These are phyloP conservation scores for Mortierella sp. DNA, from an alignment of 371 early-diverging fungal species.

Conservation along the genomic window DNA sequence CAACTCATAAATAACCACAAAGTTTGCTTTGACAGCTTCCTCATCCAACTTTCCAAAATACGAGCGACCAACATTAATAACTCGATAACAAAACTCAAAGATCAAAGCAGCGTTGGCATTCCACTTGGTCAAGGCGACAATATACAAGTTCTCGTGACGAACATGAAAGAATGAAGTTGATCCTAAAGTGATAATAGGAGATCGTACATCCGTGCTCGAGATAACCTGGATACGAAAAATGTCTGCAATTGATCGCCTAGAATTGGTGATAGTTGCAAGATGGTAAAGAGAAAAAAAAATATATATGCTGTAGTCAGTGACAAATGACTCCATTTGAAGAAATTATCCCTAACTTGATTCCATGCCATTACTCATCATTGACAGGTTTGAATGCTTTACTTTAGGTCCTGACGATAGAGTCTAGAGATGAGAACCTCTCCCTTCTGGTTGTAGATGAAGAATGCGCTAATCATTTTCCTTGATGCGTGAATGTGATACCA, in stretches of 20 bases:
- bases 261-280: not conserved
- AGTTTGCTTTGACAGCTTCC: constrained; percentile 91
- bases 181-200: constrained; percentile 93
- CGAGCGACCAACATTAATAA: constrained; percentile 78
- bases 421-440: constrained; percentile 98
- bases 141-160: constrained; percentile 89
- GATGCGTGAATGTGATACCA: too few species aligned
- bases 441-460: constrained; percentile 96
- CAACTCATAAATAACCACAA: constrained; percentile 91
- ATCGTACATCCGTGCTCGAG: constrained; percentile 89
- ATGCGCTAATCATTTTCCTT: constrained; percentile 81
- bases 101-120: constrained; percentile 89
- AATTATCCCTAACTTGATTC: too few species aligned
- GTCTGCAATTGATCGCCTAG: constrained; percentile 93
- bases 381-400: constrained; percentile 67
- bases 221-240: constrained; percentile 97
- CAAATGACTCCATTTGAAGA: too few species aligned
- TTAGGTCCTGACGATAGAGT: constrained; percentile 93
- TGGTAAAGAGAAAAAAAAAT: not conserved
- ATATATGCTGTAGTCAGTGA: not conserved
- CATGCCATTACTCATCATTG: too few species aligned
- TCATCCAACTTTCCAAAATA: constrained; percentile 94
- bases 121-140: constrained; percentile 87
- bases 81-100: constrained; percentile 88
- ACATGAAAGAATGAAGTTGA: constrained; percentile 91